Evolutionary conservation across 805 yeast genomes (phyloP).

Genomic region (Candida namnaoensis): DNA sequence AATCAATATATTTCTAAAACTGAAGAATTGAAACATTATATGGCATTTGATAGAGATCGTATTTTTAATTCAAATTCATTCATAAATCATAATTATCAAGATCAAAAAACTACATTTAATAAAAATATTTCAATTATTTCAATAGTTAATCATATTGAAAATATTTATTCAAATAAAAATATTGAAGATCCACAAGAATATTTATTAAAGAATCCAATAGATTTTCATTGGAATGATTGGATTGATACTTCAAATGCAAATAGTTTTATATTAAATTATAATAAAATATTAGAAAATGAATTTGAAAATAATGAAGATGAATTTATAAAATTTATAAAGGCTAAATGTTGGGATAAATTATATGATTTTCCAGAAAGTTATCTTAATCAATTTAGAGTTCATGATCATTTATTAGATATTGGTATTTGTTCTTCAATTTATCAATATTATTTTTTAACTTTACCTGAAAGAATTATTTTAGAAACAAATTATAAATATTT

Average conservation of each 20-base stretch:
- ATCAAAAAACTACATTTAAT: too few species aligned
- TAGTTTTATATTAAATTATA: conserved; percentile 19
- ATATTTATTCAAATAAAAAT: conserved; percentile 5
- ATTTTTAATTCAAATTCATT: too few species aligned
- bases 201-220: conserved; percentile 5
- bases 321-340: neutral
- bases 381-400: conserved; percentile 5
- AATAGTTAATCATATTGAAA: conserved; percentile 3
- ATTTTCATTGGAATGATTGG: conserved; percentile 26
- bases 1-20: too few species aligned
- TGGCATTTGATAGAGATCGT: too few species aligned
- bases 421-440: conserved; percentile 20
- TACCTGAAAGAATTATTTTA: conserved; percentile 18
- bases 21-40: too few species aligned
- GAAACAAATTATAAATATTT: conserved; percentile 18
- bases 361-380: conserved; percentile 3
- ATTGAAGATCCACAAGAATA: conserved; percentile 10
- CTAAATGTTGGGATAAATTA: conserved; percentile 1
- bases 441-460: conserved; percentile 16
- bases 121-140: conserved; percentile 12
- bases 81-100: too few species aligned
- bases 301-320: neutral
- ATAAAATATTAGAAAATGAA: conserved; percentile 1
- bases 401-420: conserved; percentile 18
- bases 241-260: conserved; percentile 17